Evolutionary conservation across 306 rosid genomes (phyloP), one percentile per base, ranked within the genome.

Genomic region (Cicer judaicum): DNA sequence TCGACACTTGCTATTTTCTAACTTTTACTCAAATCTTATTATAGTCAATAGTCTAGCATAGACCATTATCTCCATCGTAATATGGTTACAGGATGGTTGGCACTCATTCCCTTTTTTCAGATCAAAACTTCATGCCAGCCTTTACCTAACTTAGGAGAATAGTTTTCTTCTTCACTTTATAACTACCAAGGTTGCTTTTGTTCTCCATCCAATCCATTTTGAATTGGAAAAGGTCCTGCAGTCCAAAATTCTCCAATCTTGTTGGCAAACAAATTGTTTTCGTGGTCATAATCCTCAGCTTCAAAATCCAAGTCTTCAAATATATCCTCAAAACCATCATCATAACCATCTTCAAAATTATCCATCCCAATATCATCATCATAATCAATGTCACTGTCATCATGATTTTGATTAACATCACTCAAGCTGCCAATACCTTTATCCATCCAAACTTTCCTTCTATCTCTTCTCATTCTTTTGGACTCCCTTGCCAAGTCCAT

Each of bases 281-380:
- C 47, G 19, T 54, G 76, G 52, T 84, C 80, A 61, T 50, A 69
- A 15, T 74, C 80, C 62, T 85, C 87, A 34, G 36, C 59, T 55
- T 81, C 94, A 11, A 84, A 84, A 78, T 83, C 82, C 72, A 81
- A 60, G 57, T 83, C 81, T 77, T 86, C 92, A 61, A 93, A 87
- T 79, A 89, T 83, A 80, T 83, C 89, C 84, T 82, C 91, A 73
- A 93, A 93, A 62, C 92, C 91, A 62, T 88, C 97, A 55, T 85
- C 90, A 71, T 87, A 84, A 54, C 81, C 79, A 57, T 82, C 86
- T 55, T 72, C 46, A 71, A 85, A 85, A 78, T 82, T 85, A 72
- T 85, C 86, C 48, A 85, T 66, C 42, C 5, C 77, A 53, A 60
- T 61, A 73, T 77, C 61, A 6, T 81, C 88, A n/a, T 78, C 90